Conservation (phyloP, 2,329 filamentous ascomycete species). For the Curvularia hawaiiensis region DNA sequence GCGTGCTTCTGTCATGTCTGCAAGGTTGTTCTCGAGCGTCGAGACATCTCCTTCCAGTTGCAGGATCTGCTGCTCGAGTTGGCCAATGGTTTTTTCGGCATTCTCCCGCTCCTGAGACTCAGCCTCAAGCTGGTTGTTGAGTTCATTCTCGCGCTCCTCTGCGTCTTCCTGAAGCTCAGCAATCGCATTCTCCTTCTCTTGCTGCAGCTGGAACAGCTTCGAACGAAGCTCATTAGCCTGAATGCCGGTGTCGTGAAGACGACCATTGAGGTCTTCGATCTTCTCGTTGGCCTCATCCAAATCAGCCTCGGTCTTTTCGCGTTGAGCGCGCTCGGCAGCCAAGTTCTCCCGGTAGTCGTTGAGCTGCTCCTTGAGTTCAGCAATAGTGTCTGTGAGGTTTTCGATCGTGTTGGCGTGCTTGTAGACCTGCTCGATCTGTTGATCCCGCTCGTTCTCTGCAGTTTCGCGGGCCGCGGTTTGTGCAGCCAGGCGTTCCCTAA, state of each 20-base stretch:
- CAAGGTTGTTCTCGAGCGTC: conserved; percentile 28
- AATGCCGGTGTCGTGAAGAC: conserved; percentile 49
- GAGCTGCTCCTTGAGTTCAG: conserved; percentile 48
- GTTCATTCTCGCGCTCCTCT: conserved; percentile 48
- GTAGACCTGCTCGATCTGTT: conserved; percentile 43
- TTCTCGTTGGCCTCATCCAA: conserved; percentile 51
- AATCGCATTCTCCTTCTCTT: conserved; percentile 48
- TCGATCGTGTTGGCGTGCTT: conserved; percentile 45
- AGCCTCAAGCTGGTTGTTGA: conserved; percentile 45
- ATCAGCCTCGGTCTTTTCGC: conserved; percentile 50
- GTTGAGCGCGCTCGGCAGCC: conserved; percentile 50
- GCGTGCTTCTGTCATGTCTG: conserved; percentile 36
- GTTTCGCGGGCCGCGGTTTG: conserved; percentile 41
- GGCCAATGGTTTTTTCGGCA: conserved; percentile 45
- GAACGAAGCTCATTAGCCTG: conserved; percentile 56
- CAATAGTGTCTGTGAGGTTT: conserved; percentile 40
- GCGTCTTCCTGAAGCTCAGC: conserved; percentile 45
- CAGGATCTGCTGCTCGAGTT: conserved; percentile 41
- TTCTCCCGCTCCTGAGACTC: conserved; percentile 48
- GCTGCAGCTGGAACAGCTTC: conserved; percentile 54
- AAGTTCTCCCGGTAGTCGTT: conserved; percentile 45
- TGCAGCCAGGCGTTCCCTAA: conserved; percentile 42
- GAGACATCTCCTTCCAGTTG: conserved; percentile 43
- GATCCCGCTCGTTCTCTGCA: conserved; percentile 47
- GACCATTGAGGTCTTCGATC: conserved; percentile 49